A percentile compares a stretch with the other conserved stretches of the same genome.
Evolutionary conservation across 495 filamentous ascomycete genomes (phyloP).

Genomic region (Penicillium herquei): DNA sequence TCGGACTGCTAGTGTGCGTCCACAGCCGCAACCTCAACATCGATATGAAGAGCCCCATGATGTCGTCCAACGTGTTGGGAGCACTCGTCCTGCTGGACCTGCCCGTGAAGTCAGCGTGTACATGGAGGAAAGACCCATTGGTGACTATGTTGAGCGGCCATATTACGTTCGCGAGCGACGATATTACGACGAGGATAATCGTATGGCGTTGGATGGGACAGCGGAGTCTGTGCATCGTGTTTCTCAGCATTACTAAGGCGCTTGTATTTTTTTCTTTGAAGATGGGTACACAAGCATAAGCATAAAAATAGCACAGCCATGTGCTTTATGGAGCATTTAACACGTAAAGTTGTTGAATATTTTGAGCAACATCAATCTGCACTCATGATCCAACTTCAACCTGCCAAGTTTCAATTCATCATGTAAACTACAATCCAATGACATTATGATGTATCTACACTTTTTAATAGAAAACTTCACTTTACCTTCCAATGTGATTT

Average conservation of each 20-base stretch:
- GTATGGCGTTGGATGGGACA: slow-evolving; percentile 4
- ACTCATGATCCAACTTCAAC: no score
- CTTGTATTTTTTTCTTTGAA: background rate
- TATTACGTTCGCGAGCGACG: slow-evolving; percentile 40
- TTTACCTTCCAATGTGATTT: no score
- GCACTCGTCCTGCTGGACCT: slow-evolving; percentile 44
- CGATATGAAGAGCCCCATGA: slow-evolving; percentile 56
- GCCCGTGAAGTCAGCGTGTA: slow-evolving; percentile 40
- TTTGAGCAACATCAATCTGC: background rate
- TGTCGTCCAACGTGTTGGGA: slow-evolving; percentile 47
- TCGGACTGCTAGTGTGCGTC: slow-evolving; percentile 57
- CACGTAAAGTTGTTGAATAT: background rate
- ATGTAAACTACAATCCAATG: no score
- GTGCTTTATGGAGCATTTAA: background rate
- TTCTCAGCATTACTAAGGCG: slow-evolving; percentile 7
- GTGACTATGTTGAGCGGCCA: slow-evolving; percentile 46
- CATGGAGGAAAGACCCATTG: slow-evolving; percentile 36
- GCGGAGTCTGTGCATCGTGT: slow-evolving; percentile 3
- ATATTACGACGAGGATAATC: slow-evolving; percentile 36
- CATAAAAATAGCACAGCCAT: background rate
- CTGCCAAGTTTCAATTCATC: no score
- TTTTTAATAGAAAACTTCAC: no score
- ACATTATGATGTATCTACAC: no score
- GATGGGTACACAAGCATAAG: background rate
- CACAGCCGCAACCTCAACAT: slow-evolving; percentile 35